phyloP scores from a whole-genome alignment of 2,329 filamentous ascomycete species.

The Aphanocladium album region DNA sequence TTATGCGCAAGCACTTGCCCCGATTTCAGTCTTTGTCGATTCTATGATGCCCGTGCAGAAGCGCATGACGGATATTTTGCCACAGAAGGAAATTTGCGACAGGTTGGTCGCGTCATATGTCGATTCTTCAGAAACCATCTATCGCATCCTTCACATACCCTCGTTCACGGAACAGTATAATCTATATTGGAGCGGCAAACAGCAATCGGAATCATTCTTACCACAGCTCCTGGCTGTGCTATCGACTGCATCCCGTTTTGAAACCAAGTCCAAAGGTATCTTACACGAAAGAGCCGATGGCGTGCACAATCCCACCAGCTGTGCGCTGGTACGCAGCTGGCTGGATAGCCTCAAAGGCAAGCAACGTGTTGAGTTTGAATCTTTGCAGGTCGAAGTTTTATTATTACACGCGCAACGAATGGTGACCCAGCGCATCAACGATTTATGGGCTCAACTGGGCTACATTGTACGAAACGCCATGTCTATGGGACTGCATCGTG shows the following conservation, averaged over 20 bases:
- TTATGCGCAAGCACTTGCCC: constrained; percentile 40
- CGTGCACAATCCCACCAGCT: constrained; percentile 53
- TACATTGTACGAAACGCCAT: constrained; percentile 52
- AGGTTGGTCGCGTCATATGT: constrained; percentile 46
- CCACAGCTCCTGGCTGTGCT: constrained; percentile 49
- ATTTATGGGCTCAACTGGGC: constrained; percentile 51
- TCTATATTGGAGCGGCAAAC: constrained; percentile 45
- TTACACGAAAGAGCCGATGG: constrained; percentile 47
- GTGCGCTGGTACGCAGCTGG: constrained; percentile 50
- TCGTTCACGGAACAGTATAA: constrained; percentile 48
- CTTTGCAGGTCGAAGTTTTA: constrained; percentile 50
- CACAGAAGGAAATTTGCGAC: constrained; percentile 46
- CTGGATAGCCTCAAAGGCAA: constrained; percentile 48
- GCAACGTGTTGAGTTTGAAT: constrained; percentile 46
- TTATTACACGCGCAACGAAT: constrained; percentile 48
- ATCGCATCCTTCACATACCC: constrained; percentile 48
- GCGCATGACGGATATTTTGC: constrained; percentile 53
- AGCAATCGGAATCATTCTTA: constrained; percentile 45
- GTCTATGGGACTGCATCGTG: constrained; percentile 55
- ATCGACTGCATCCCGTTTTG: constrained; percentile 49
- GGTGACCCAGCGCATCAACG: constrained; percentile 46
- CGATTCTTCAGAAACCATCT: constrained; percentile 46
- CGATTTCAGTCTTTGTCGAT: constrained; percentile 53
- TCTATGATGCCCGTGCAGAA: constrained; percentile 54
- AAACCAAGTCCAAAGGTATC: constrained; percentile 45